Evolutionary conservation across 2,329 filamentous ascomycete genomes (phyloP).

Genomic region (Lecanicillium sp.): DNA sequence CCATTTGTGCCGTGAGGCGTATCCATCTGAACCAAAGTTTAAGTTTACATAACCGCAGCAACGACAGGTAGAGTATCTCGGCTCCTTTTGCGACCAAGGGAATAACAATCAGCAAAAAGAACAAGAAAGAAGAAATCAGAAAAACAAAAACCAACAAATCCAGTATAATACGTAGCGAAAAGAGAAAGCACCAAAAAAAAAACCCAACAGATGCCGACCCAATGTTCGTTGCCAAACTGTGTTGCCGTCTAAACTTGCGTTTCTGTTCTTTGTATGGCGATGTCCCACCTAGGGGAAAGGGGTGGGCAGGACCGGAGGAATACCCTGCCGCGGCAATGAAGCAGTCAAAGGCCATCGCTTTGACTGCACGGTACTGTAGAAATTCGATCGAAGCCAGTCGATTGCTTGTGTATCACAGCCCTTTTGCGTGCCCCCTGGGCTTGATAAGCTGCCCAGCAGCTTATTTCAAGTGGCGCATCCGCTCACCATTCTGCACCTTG

Average conservation of each 20-base stretch:
- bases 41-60: neutral
- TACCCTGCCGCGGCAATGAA: neutral
- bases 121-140: slow-evolving; percentile 8
- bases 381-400: neutral
- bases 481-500: too few relatives aligned
- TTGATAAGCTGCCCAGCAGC: neutral
- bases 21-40: slow-evolving; percentile 19
- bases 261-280: neutral
- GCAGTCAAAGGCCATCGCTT: neutral
- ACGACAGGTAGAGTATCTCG: neutral
- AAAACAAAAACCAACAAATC: slow-evolving; percentile 11
- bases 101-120: slow-evolving; percentile 10
- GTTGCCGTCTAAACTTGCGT: slow-evolving; percentile 9
- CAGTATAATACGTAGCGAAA: slow-evolving; percentile 5
- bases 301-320: too few relatives aligned
- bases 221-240: slow-evolving; percentile 25
- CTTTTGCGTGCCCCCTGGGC: neutral
- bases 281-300: neutral
- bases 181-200: slow-evolving; percentile 5
- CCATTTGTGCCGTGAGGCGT: slow-evolving; percentile 27
- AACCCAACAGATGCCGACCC: slow-evolving; percentile 8
- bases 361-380: neutral
- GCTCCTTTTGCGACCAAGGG: too few relatives aligned
- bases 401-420: neutral
- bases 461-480: too few relatives aligned